Evolutionary conservation across 2,329 filamentous ascomycete species (phyloP).

Genomic region (Botrytis elliptica): DNA sequence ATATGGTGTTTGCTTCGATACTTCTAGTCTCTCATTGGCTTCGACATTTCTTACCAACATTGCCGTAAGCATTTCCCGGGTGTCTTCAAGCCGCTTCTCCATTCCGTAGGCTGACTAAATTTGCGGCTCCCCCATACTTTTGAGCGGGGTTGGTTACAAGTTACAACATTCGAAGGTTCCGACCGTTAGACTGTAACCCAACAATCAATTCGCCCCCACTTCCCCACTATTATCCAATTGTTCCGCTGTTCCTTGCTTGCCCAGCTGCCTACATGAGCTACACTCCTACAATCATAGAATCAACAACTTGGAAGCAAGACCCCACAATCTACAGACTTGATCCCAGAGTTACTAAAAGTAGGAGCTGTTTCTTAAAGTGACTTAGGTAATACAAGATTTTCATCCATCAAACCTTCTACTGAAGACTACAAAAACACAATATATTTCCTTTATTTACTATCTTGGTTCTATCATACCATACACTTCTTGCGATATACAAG

Average conservation of each 20-base stretch:
- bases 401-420: background rate
- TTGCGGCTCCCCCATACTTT: background rate
- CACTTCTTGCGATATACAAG: background rate
- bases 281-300: background rate
- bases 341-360: background rate
- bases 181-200: background rate
- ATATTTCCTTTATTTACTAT: background rate
- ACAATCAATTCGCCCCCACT: background rate
- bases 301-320: background rate
- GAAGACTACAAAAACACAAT: background rate
- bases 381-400: background rate
- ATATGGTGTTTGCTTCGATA: background rate
- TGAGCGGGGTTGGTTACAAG: background rate
- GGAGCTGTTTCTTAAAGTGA: background rate
- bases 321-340: background rate
- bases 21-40: background rate
- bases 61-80: background rate
- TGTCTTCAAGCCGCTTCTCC: background rate
- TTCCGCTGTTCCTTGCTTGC: background rate
- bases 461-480: background rate
- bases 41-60: background rate
- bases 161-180: background rate
- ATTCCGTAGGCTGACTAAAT: background rate
- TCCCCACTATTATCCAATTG: background rate
- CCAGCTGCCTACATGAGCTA: background rate